Percentiles rank a stretch among this genome's conserved stretches.
These are phyloP conservation scores for Neofusicoccum ribis DNA, from an alignment of 2,329 filamentous ascomycete genomes.

Conservation along the genomic window DNA sequence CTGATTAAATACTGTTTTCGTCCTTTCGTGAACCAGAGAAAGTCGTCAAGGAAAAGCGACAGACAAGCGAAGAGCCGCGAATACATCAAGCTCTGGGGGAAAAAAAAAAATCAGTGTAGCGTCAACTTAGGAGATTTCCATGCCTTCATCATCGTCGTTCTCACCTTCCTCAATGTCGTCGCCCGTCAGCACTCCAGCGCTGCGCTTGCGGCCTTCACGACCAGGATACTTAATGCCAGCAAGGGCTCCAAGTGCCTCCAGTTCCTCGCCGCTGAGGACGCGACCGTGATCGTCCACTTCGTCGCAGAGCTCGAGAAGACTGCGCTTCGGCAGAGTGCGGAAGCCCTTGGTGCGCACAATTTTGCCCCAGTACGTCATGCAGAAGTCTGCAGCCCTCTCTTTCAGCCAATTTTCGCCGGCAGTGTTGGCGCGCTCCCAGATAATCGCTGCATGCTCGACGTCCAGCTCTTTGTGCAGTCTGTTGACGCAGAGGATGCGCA, in stretches of 20 bases:
- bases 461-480: conserved; percentile 87
- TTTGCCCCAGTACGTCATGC: conserved; percentile 90
- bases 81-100: background rate
- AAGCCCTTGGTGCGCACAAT: conserved; percentile 89
- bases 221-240: conserved; percentile 44
- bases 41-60: background rate
- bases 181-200: conserved; percentile 38
- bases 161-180: conserved; percentile 46
- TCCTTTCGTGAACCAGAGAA: conserved; percentile 1
- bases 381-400: conserved; percentile 82
- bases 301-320: conserved; percentile 87
- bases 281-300: conserved; percentile 93
- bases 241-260: conserved; percentile 61
- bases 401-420: conserved; percentile 94
- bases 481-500: conserved; percentile 88
- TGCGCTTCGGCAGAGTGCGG: conserved; percentile 72
- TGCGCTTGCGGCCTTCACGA: conserved; percentile 45
- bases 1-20: background rate
- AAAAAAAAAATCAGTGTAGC: background rate
- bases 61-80: background rate
- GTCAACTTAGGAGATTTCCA: conserved; percentile 39
- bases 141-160: conserved; percentile 45
- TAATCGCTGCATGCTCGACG: conserved; percentile 89
- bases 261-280: conserved; percentile 83
- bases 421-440: conserved; percentile 90